phyloP scores from a whole-genome alignment of 1,284 basidiomycete species.

The Neonothopanus nambi region DNA sequence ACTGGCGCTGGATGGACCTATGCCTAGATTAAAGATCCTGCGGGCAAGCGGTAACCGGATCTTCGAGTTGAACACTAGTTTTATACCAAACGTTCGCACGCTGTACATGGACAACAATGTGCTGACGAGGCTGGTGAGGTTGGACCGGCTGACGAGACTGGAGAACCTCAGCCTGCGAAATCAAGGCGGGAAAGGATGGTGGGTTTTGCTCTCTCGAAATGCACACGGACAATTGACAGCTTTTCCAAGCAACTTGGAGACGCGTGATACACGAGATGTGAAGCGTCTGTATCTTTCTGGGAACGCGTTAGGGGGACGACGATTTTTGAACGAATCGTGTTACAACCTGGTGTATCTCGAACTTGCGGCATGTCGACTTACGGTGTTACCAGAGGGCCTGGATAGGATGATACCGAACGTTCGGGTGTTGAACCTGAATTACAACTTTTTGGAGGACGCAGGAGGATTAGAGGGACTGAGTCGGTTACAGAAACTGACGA shows the following conservation, averaged over 20 bases:
- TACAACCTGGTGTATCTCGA: constrained; percentile 94
- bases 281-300: constrained; percentile 94
- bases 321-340: constrained; percentile 55
- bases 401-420: constrained; percentile 79
- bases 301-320: constrained; percentile 38
- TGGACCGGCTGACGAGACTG: constrained; percentile 63
- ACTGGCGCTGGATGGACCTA: constrained; percentile 50
- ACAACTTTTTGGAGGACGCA: constrained; percentile 86
- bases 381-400: constrained; percentile 70
- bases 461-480: constrained; percentile 70
- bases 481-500: constrained; percentile 78
- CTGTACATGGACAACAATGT: constrained; percentile 91
- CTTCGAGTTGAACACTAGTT: constrained; percentile 64
- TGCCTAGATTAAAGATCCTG: constrained; percentile 80
- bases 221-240: constrained; percentile 21
- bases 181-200: constrained; percentile 77
- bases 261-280: constrained; percentile 82
- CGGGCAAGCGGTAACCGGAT: constrained; percentile 85
- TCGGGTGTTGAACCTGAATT: constrained; percentile 92
- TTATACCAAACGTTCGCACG: constrained; percentile 79
- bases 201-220: too few species aligned
- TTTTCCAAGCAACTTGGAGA: constrained; percentile 50
- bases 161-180: constrained; percentile 93
- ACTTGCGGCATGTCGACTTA: constrained; percentile 87
- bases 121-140: constrained; percentile 55